These are phyloP conservation scores for Tardiomyces depauwii DNA, from an alignment of 1,139 yeast species.

Conservation along the genomic window DNA sequence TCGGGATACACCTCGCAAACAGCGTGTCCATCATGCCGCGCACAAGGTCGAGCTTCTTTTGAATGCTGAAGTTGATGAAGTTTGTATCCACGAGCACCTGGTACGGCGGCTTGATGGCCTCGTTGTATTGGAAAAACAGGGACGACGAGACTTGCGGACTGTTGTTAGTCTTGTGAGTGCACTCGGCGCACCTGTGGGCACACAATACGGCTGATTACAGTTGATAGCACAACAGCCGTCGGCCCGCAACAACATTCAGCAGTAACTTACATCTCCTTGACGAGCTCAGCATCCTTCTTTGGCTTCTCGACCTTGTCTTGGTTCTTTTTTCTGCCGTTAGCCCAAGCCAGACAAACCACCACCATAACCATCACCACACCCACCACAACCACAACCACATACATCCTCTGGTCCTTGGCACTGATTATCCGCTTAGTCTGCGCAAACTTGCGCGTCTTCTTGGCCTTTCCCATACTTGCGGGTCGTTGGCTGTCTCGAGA, in stretches of 20 bases:
- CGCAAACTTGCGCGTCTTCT: slow-evolving; percentile 95
- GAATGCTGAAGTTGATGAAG: slow-evolving; percentile 91
- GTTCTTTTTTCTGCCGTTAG: slow-evolving; percentile 26
- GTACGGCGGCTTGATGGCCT: slow-evolving; percentile 92
- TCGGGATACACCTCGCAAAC: slow-evolving; percentile 90
- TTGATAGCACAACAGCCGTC: slow-evolving; percentile 7
- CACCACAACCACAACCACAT: slow-evolving; percentile 12
- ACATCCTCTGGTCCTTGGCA: slow-evolving; percentile 59
- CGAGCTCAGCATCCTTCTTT: slow-evolving; percentile 65
- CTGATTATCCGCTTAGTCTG: slow-evolving; percentile 71
- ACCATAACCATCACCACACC: slow-evolving; percentile 5
- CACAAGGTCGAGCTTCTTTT: slow-evolving; percentile 84
- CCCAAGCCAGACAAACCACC: not conserved
- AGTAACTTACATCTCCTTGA: slow-evolving; percentile 40
- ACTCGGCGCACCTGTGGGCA: no score
- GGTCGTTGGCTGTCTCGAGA: no score
- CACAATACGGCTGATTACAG: no score
- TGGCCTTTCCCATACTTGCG: slow-evolving; percentile 78
- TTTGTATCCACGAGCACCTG: slow-evolving; percentile 93
- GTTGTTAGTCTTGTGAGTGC: no score
- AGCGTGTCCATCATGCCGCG: slow-evolving; percentile 94
- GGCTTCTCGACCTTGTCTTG: slow-evolving; percentile 25
- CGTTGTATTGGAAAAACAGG: slow-evolving; percentile 85
- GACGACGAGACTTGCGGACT: slow-evolving; percentile 91
- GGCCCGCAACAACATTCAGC: no score